Evolutionary conservation across 2,329 filamentous ascomycete genomes (phyloP).

Genomic region (Intubia oerlemansii): DNA sequence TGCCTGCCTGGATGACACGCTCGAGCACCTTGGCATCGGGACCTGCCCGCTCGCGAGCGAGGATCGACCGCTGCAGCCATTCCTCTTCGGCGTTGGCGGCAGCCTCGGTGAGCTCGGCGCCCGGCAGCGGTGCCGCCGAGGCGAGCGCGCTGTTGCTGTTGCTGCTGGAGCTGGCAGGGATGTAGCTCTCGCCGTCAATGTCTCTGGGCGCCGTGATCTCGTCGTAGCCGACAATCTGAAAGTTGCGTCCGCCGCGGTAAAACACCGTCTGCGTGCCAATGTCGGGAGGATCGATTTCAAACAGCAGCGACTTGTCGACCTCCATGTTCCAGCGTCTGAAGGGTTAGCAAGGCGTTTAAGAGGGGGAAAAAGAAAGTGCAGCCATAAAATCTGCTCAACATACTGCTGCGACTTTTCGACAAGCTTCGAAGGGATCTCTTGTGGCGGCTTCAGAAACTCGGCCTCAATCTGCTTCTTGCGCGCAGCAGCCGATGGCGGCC

Average conservation of each 20-base stretch:
- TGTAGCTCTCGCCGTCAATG: constrained; percentile 76
- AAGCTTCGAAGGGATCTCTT: constrained; percentile 65
- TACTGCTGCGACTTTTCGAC: constrained; percentile 71
- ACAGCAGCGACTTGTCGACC: constrained; percentile 63
- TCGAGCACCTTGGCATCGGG: constrained; percentile 15
- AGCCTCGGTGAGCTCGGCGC: constrained; percentile 65
- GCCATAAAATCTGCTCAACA: too few species aligned
- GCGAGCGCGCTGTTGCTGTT: neutral
- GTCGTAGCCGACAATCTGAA: constrained; percentile 77
- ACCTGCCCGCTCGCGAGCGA: constrained; percentile 10
- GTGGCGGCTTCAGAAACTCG: constrained; percentile 60
- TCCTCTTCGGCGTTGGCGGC: constrained; percentile 55
- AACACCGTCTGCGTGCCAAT: constrained; percentile 90
- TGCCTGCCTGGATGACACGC: constrained; percentile 63
- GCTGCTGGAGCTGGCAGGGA: constrained; percentile 78
- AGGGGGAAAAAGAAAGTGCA: neutral
- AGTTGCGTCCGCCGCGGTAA: constrained; percentile 74
- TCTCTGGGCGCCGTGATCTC: constrained; percentile 85
- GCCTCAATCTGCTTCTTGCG: constrained; percentile 53
- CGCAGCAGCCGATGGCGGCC: constrained; percentile 12
- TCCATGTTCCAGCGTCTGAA: constrained; percentile 52
- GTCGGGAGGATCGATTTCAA: constrained; percentile 74
- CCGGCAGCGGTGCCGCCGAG: constrained; percentile 51
- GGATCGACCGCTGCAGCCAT: constrained; percentile 17
- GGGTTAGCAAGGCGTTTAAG: constrained; percentile 2